Evolutionary conservation across 805 yeast species (phyloP).

Genomic region (Candida palmyrensis): DNA sequence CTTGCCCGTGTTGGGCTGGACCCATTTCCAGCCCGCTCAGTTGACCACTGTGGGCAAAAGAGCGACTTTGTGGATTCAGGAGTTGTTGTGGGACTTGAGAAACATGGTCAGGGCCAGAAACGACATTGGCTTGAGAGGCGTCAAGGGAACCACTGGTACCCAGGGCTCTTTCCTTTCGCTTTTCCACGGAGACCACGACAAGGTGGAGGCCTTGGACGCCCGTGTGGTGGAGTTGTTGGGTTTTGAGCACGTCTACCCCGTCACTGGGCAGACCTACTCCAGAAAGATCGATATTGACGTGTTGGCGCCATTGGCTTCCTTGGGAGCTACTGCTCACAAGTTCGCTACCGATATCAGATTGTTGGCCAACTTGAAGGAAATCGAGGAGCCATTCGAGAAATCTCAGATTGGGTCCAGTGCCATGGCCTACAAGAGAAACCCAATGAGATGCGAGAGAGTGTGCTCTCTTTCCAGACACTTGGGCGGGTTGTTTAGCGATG

Average conservation of each 20-base stretch:
- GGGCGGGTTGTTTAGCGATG: conserved; percentile 87
- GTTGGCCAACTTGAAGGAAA: conserved; percentile 92
- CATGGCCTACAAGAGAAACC: conserved; percentile 99
- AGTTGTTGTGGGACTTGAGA: conserved; percentile 94
- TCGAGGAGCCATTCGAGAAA: conserved; percentile 98
- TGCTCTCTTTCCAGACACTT: conserved; percentile 97
- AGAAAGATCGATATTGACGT: conserved; percentile 97
- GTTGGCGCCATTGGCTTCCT: conserved; percentile 84
- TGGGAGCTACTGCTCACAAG: conserved; percentile 96
- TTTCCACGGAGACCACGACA: conserved; percentile 95
- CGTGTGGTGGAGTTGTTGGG: conserved; percentile 91
- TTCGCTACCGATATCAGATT: conserved; percentile 96
- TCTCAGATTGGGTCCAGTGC: conserved; percentile 98
- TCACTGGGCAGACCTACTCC: conserved; percentile 98
- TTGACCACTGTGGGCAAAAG: conserved; percentile 98
- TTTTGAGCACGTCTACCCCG: conserved; percentile 92
- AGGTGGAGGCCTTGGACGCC: conserved; percentile 88
- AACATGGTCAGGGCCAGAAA: conserved; percentile 94
- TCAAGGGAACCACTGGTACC: conserved; percentile 98
- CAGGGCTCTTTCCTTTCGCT: conserved; percentile 94
- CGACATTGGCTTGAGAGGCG: conserved; percentile 95
- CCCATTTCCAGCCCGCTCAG: conserved; percentile 99
- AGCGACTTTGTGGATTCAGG: conserved; percentile 97
- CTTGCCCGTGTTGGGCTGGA: conserved; percentile 97
- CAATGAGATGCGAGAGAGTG: conserved; percentile 98